Percentiles rank a stretch among this genome's conserved stretches.
These are phyloP conservation scores for Mycosphaerelloides madeirae DNA, from an alignment of 2,329 filamentous ascomycete species.

Conservation along the genomic window DNA sequence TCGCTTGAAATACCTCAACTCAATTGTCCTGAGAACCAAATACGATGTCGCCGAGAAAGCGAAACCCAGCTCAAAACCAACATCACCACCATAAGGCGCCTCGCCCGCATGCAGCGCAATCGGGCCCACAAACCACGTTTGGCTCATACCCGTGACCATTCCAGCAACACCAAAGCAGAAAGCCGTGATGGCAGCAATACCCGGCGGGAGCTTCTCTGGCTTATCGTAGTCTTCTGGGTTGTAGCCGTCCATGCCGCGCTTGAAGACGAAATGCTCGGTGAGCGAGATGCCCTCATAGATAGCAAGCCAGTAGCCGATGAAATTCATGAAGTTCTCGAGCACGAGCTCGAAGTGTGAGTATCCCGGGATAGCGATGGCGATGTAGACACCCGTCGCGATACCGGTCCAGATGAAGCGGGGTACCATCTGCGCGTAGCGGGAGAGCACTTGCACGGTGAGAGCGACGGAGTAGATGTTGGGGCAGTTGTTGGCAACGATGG, in stretches of 20 bases:
- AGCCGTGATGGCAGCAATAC: constrained; percentile 58
- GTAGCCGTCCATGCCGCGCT: constrained; percentile 58
- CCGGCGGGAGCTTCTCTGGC: constrained; percentile 54
- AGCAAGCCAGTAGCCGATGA: constrained; percentile 64
- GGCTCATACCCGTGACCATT: constrained; percentile 65
- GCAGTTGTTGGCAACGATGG: constrained; percentile 44
- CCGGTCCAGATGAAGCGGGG: constrained; percentile 66
- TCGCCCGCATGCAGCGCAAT: constrained; percentile 57
- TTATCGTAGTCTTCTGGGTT: constrained; percentile 55
- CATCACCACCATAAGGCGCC: constrained; percentile 51
- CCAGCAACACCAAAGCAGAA: constrained; percentile 62
- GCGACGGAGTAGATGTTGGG: constrained; percentile 59
- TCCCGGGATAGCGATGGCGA: constrained; percentile 65
- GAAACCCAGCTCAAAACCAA: constrained; percentile 64
- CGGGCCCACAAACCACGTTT: constrained; percentile 64
- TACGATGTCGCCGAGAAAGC: constrained; percentile 54
- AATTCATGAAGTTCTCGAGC: constrained; percentile 64
- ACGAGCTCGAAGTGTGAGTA: constrained; percentile 61
- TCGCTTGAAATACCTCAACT: constrained; percentile 39
- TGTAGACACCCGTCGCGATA: constrained; percentile 58
- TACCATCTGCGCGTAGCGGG: constrained; percentile 53
- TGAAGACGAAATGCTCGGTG: constrained; percentile 65
- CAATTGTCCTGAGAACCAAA: constrained; percentile 46
- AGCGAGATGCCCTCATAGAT: constrained; percentile 66
- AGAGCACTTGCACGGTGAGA: constrained; percentile 63